Base-by-base conservation (phyloP, 371 early-diverging fungal species). In the Mucor mucedo region DNA sequence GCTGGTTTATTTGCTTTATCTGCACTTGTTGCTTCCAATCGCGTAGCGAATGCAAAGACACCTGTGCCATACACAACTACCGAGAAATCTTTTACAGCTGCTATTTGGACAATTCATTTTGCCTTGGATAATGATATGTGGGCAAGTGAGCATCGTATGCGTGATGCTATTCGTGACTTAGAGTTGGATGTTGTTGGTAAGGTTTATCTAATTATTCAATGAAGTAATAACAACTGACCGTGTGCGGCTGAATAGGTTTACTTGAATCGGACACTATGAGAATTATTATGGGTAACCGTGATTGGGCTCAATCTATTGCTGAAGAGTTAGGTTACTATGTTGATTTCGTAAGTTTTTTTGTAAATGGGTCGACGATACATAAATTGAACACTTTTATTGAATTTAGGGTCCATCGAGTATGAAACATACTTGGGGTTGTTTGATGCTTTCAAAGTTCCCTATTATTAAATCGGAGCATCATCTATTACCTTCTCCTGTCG, bases 81-180 rank as follows among this genome's bases (percentile, higher is more conserved):
- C 30, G 84, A 89, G 61, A 86, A 88, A 57, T 66, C 87, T 35
- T 79, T 93, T 57, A 93, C 91, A n/a, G 88, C 89, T 35, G 92
- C 83, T 60, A 93, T 93, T 65, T 93, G 93, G 93, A 93, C 93
- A 6, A 89, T 93, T 66, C 93, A 93, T 70, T 93, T 93, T 75
- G 92, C 89, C 41, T 73, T 93, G 39, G 93, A 92, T 76, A 89
- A 93, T 66, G 89, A 90, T 71, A 89, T 91, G 90, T 93, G 89
- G 87, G 87, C 88, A 57, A 88, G 89, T 62, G 91, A 91, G 58
- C 65, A 80, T 44, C 82, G 90, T 42, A 92, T 93, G 83, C 84
- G 87, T 39, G 88, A 85, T 52, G 89, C 85, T 4, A 90, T 93
- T 67, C 84, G 88, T 56, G 92, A 92, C 60, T 75, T 93, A 62